Base-by-base conservation (phyloP, 1,139 yeast genomes). In the Yamadazyma atmosphaerica region DNA sequence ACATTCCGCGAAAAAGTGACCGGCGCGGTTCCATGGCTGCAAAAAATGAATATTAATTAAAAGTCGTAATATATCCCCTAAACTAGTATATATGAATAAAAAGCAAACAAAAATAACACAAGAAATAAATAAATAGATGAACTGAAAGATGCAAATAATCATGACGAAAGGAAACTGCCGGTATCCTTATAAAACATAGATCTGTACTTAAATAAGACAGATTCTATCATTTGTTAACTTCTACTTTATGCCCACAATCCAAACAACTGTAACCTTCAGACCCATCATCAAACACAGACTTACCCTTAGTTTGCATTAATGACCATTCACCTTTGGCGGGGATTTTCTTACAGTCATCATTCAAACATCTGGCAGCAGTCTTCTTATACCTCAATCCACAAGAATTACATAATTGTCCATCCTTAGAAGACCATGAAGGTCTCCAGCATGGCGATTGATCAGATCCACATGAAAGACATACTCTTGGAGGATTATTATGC, bases 401-500 rank as follows among this genome's bases (percentile, higher is more conserved):
- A 1, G 96, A 87, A 60, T 92, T 92, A 68, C 98, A 92, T 52
- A 92, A 74, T 64, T 90, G 98, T 12, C 97, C 98, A 44, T 85
- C 88, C 52, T 81, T 76, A 34, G 74, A 68, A 3, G 94, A 82
- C 98, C 98, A 92, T 6, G 95, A 84, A 2, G 98, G 98, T 58
- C 98, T 79, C 98, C 98, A 92, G 62, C 98, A 92, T 9, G 98
- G 98, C 10, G 96, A 86, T 51, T 86, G 95, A 46, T 83, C 86
- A 1, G 94, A 81, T 10, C 90, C 89, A 64, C 98, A 92, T 4
- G 97, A 87, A 23, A 92, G 83, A 60, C 98, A 92, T 41, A 78
- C 75, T 51, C 90, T 72, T 29, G 63, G 56, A 32, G 64, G 62
- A 37, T 60, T 65, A 38, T 50, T 54, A 24, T 46, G 22, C 41